Base-by-base conservation (phyloP, 345 rosid species). In the Brassica incana region DNA sequence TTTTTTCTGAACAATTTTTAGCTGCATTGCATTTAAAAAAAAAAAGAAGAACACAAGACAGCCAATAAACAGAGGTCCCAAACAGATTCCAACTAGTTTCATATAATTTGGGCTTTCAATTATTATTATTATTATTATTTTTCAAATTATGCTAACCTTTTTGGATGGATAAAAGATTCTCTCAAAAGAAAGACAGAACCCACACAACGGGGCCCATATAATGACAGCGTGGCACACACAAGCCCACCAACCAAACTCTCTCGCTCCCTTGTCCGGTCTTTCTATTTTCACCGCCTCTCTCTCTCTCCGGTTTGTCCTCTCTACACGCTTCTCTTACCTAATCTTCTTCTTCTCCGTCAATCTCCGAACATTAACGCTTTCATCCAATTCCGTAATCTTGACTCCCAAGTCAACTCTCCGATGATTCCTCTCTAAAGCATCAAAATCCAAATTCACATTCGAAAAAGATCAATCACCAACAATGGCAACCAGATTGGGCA, bases 401-500 rank as follows among this genome's bases (percentile, higher is more conserved):
- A 78, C 81, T 58, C 20, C 65, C 1, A 23, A 48, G 63, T 74
- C 82, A 74, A 3, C 58, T 23, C 52, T 20, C 18, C 63, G 3
- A 9, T 15, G 20, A 4, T 3, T 16, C 5, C 36, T 65, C 3
- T 71, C 73, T 40, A 70, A 76, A 80, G 30, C 60, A 30, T 54
- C 25, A 36, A 2, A 63, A 11, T 56, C 59, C 67, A 20, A 62
- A 10, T 0, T 8, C 45, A 8, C 10, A 8, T 38, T 38, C 45
- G 45, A 2, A 38, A 5, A 5, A 64, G 36, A 25, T 61, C 12
- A 45, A 75, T 48, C 5, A 38, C 77, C 62, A 72, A 95, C 91
- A 98, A 97, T 92, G 76, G 73, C 93, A 0, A 87, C 89, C 69
- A 95, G 88, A 87, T 68, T 92, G 10, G 99, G 99, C 52, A 86